Evolutionary conservation across 2,329 filamentous ascomycete genomes (phyloP).

Genomic region (Rutstroemia sp.): DNA sequence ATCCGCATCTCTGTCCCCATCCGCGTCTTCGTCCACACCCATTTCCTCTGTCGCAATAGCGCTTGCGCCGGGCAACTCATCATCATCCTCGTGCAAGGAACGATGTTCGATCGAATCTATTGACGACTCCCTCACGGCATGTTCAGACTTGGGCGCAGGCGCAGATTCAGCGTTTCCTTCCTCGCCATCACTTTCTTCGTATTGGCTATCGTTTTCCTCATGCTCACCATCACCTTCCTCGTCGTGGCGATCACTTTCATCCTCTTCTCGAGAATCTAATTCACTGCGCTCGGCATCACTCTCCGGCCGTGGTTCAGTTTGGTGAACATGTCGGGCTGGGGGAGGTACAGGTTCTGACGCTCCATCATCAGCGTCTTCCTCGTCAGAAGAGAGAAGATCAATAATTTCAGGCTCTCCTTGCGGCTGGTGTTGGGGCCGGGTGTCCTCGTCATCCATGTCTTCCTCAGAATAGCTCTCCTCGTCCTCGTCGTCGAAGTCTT

Average conservation of each 20-base stretch:
- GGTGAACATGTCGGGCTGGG: slow-evolving; percentile 5
- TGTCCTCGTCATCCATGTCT: slow-evolving; percentile 17
- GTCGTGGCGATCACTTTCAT: slow-evolving; percentile 9
- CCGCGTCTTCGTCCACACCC: background rate
- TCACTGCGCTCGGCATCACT: background rate
- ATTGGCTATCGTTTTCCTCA: background rate
- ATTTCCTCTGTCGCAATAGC: background rate
- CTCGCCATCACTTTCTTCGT: background rate
- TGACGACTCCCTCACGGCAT: background rate
- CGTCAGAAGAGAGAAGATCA: slow-evolving; percentile 30
- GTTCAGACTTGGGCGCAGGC: background rate
- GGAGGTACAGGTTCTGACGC: background rate
- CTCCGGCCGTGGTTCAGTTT: slow-evolving; percentile 23
- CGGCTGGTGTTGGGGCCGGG: background rate
- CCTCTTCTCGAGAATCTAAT: slow-evolving; percentile 5
- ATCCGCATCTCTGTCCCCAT: background rate
- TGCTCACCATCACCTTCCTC: slow-evolving; percentile 7
- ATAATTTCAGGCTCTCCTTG: slow-evolving; percentile 23
- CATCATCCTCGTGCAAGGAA: background rate
- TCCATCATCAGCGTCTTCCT: slow-evolving; percentile 21
- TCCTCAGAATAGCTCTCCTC: slow-evolving; percentile 31
- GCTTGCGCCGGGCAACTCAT: background rate
- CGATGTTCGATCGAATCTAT: background rate
- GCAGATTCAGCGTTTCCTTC: background rate
- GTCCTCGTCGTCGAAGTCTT: slow-evolving; percentile 11